These are phyloP conservation scores for Emericellopsis cladophorae DNA, from an alignment of 2,329 filamentous ascomycete species.

Conservation along the genomic window DNA sequence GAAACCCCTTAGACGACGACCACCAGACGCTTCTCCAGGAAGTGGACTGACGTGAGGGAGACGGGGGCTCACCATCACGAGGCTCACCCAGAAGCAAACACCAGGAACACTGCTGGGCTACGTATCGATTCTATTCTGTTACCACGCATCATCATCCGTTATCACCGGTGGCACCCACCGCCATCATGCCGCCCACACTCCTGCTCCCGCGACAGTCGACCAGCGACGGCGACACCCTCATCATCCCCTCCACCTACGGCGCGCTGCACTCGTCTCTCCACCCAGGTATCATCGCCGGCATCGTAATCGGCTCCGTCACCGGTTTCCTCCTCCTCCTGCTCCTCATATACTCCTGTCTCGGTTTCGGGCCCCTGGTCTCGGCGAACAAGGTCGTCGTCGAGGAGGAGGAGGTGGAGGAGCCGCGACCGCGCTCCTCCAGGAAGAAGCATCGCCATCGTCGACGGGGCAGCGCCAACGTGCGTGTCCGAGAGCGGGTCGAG, in stretches of 20 bases:
- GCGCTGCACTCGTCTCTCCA: slow-evolving; percentile 21
- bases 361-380: slow-evolving; percentile 19
- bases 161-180: not conserved
- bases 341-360: slow-evolving; percentile 35
- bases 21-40: too few relatives aligned
- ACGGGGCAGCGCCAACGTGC: slow-evolving; percentile 7
- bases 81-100: too few relatives aligned
- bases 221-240: slow-evolving; percentile 10
- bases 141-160: too few relatives aligned
- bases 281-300: slow-evolving; percentile 29
- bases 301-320: slow-evolving; percentile 30
- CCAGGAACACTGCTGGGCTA: too few relatives aligned
- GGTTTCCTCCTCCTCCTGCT: slow-evolving; percentile 41
- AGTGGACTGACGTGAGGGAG: too few relatives aligned
- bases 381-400: slow-evolving; percentile 8
- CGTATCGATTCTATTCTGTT: too few relatives aligned
- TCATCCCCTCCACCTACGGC: slow-evolving; percentile 23
- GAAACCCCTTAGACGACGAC: too few relatives aligned
- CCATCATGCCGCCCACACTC: not conserved
- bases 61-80: too few relatives aligned
- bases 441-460: slow-evolving; percentile 3
- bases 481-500: slow-evolving; percentile 3
- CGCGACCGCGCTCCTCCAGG: slow-evolving; percentile 3
- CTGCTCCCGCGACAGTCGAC: slow-evolving; percentile 4
- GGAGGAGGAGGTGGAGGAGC: slow-evolving; percentile 5